These are phyloP conservation scores for Rhodotorula sp. DNA, from an alignment of 1,284 basidiomycete species.

Conservation along the genomic window DNA sequence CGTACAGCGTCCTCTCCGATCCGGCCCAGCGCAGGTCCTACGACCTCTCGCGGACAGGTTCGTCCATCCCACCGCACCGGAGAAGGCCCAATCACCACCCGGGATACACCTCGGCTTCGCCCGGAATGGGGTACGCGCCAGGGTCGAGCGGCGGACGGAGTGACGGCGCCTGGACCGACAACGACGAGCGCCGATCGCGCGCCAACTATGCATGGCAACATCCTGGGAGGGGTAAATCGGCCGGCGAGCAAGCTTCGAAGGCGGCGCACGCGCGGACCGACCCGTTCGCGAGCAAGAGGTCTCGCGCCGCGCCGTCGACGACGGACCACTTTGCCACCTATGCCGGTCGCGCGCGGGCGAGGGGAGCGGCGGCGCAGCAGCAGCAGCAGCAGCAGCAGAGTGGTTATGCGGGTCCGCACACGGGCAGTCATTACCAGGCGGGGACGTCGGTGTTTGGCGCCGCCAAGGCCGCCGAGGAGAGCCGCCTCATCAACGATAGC, in stretches of 20 bases:
- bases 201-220: conserved; percentile 42
- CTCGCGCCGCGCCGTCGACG: neutral
- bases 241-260: neutral
- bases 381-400: conserved; percentile 1
- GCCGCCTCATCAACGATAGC: conserved; percentile 39
- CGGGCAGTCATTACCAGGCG: conserved; percentile 20
- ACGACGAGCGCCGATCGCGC: conserved; percentile 33
- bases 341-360: conserved; percentile 13
- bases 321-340: conserved; percentile 33
- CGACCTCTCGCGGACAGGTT: conserved; percentile 19
- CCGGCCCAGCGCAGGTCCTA: conserved; percentile 25
- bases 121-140: conserved; percentile 21
- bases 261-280: conserved; percentile 16
- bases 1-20: conserved; percentile 36
- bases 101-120: conserved; percentile 21
- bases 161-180: conserved; percentile 17
- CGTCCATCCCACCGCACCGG: conserved; percentile 6
- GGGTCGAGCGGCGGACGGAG: neutral
- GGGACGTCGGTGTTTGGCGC: conserved; percentile 32
- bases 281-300: conserved; percentile 22
- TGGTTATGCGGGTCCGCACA: neutral
- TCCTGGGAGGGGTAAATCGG: conserved; percentile 5
- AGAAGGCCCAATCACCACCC: conserved; percentile 14
- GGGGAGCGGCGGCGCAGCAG: conserved; percentile 7
- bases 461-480: conserved; percentile 34